Evolutionary conservation across 306 rosid genomes (phyloP).

Genomic region (Gastrolobium bilobum): DNA sequence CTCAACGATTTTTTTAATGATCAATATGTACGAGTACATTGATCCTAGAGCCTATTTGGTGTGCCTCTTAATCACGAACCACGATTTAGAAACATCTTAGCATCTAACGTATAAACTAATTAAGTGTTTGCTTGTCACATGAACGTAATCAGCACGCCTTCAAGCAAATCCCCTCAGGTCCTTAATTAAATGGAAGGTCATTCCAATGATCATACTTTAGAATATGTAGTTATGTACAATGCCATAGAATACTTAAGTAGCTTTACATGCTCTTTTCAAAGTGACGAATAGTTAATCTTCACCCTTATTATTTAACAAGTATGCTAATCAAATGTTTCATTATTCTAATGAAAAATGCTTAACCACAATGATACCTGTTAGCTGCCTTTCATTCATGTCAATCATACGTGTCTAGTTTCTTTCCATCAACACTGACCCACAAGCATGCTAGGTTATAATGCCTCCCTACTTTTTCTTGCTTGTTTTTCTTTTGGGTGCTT

Average conservation of each 20-base stretch:
- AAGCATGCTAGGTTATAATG: conserved; percentile 68
- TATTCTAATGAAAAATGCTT: conserved; percentile 59
- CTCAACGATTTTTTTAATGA: conserved; percentile 14
- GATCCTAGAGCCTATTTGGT: conserved; percentile 29
- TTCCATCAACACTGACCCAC: conserved; percentile 65
- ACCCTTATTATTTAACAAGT: conserved; percentile 48
- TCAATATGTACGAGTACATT: conserved; percentile 34
- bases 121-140: conserved; percentile 54
- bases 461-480: conserved; percentile 56
- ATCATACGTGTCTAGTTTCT: conserved; percentile 74
- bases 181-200: conserved; percentile 39
- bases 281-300: conserved; percentile 53
- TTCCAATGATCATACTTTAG: conserved; percentile 46
- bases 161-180: conserved; percentile 49
- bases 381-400: conserved; percentile 61
- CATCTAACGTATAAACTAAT: conserved; percentile 32
- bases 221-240: background rate
- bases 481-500: conserved; percentile 52
- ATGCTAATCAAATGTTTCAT: conserved; percentile 47
- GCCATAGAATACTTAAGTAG: conserved; percentile 49
- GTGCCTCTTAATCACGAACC: conserved; percentile 10
- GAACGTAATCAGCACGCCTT: conserved; percentile 66
- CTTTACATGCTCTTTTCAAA: conserved; percentile 56
- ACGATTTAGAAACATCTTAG: conserved; percentile 28
- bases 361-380: conserved; percentile 56